A percentile compares a stretch with the other conserved stretches of the same genome.
Evolutionary conservation across 73 alveolate species (phyloP).

Genomic region (Symbiodinium pilosum): DNA sequence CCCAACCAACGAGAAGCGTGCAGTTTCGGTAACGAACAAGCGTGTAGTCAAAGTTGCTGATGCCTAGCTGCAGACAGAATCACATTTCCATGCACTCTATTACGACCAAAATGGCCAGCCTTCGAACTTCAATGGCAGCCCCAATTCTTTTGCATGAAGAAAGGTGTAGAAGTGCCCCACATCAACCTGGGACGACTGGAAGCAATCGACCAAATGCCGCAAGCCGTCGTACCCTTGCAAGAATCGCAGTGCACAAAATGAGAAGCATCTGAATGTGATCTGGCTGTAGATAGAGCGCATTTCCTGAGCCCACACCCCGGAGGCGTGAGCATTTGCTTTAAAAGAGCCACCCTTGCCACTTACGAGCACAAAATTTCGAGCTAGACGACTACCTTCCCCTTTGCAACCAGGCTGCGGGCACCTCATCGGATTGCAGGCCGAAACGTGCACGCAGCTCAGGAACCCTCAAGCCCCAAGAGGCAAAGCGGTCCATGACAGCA

Average conservation of each 20-base stretch:
- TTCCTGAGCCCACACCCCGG: too few species aligned
- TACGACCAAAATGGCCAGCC: too few species aligned
- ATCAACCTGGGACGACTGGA: background rate
- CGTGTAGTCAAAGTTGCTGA: constrained; percentile 26
- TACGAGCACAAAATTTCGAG: too few species aligned
- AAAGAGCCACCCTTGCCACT: too few species aligned
- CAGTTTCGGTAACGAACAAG: constrained; percentile 18
- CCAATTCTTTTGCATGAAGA: constrained; percentile 10
- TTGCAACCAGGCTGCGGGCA: constrained; percentile 29
- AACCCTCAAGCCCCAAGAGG: constrained; percentile 19
- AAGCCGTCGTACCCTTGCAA: too few species aligned
- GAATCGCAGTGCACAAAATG: too few species aligned
- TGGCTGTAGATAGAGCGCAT: too few species aligned
- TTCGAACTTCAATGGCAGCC: constrained; percentile 6
- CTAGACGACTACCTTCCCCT: too few species aligned
- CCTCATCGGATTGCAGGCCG: constrained; percentile 8
- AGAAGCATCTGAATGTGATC: too few species aligned
- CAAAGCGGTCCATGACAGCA: constrained; percentile 10
- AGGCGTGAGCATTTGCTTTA: too few species aligned
- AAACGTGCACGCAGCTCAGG: background rate
- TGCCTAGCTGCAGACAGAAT: background rate
- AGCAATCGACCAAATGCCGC: too few species aligned
- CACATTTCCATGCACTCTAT: too few species aligned
- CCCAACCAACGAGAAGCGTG: background rate
- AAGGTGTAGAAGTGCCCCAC: constrained; percentile 72